Percentiles rank a stretch among this genome's conserved stretches.
Evolutionary conservation across 305 asterid genomes (phyloP).

Genomic region (Fraxinus xanthoxyloides): DNA sequence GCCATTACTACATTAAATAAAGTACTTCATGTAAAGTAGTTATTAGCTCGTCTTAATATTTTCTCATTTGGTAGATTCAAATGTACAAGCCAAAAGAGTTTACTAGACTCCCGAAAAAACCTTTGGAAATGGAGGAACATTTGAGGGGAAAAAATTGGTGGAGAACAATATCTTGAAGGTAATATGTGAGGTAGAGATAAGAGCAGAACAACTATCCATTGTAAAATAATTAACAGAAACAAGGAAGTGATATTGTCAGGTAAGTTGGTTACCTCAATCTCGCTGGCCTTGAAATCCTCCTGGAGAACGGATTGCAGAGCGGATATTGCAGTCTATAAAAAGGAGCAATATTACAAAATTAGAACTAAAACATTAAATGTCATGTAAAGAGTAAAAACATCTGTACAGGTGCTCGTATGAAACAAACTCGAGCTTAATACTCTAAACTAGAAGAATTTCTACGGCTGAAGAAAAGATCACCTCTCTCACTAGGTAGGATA

Average conservation of each 20-base stretch:
- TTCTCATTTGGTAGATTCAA: too few species aligned
- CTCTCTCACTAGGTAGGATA: background rate
- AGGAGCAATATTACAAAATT: slow-evolving; percentile 17
- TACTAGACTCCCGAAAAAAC: too few species aligned
- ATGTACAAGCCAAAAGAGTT: too few species aligned
- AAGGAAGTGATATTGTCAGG: background rate
- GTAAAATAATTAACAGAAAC: background rate
- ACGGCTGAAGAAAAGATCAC: background rate
- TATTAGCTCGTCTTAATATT: background rate
- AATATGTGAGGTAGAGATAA: background rate
- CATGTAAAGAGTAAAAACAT: background rate
- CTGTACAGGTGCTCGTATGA: background rate
- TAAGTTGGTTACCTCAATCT: slow-evolving; percentile 69
- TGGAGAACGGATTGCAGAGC: slow-evolving; percentile 97
- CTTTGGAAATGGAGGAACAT: too few species aligned
- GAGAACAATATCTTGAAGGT: background rate
- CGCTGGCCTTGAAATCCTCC: slow-evolving; percentile 98
- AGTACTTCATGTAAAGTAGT: background rate
- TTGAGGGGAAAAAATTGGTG: too few species aligned
- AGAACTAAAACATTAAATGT: slow-evolving; percentile 1
- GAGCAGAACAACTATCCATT: background rate
- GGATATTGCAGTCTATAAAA: slow-evolving; percentile 76
- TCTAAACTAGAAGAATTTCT: background rate
- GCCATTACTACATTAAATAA: background rate
- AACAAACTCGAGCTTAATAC: background rate